Base-by-base conservation (phyloP, 306 rosid genomes). In the Prunus salicina region DNA sequence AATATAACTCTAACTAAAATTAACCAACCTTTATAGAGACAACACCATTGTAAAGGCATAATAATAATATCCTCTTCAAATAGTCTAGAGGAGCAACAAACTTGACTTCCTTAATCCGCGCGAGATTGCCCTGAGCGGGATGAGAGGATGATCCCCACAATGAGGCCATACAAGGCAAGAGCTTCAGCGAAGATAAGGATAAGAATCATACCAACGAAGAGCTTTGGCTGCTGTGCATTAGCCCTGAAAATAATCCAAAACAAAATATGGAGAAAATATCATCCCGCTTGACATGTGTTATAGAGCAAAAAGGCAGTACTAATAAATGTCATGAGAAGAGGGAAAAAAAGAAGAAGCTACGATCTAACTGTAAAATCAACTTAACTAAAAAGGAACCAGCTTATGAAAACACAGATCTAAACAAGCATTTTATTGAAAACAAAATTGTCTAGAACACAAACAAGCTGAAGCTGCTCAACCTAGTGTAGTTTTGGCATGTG, bases 221-320 rank as follows among this genome's bases (percentile, higher is more conserved):
- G 88, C 88, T 91, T 91, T 30, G 97, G 94, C 77, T 91, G 97
- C 88, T 91, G 97, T 3, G 97, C 94, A 55, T 91, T 91, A 25
- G 97, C 97, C 88, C 97, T 89, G 84, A 67, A 63, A 67, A 77
- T 24, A 69, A 49, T 64, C 30, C 71, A 77, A 82, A 30, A 73
- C 55, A 22, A 82, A 32, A 69, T 25, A 30, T 9, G 5, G 22
- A 50, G 63, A 27, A 61, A 22, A 47, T 52, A 66, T 78, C 53
- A 69, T 47, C 52, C n/a, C 34, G 52, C 25, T 67, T 28, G 74
- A 76, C 15, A 18, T 50, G 64, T 74, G 73, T 70, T 76, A 57
- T 5, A 61, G 1, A 49, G 27, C 27, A 53, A 43, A 28, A 47
- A 11, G 47, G 16, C 32, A 34, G 58, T 9, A 10, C 19, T 38